Percentiles rank a stretch among this genome's conserved stretches.
Conservation (phyloP, 352 stramenopile genomes). For the Phytophthora colocasiae region DNA sequence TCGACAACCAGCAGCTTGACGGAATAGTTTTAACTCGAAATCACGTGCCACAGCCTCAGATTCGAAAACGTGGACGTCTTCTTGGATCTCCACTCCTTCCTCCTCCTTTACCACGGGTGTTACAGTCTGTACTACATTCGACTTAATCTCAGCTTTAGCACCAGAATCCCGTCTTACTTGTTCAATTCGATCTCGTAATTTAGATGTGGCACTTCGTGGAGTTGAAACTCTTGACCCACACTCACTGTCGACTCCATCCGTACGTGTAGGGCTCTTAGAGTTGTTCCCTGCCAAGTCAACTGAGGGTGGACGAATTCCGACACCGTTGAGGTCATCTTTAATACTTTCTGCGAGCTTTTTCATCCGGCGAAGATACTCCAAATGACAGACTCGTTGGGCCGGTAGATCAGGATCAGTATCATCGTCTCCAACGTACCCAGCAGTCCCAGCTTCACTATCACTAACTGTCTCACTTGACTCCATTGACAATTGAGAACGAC, state of each 20-base stretch:
- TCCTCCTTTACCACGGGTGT: slow-evolving; percentile 1
- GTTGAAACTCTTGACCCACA: slow-evolving; percentile 22
- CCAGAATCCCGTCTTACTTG: slow-evolving; percentile 37
- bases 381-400: slow-evolving; percentile 62
- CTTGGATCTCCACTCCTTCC: slow-evolving; percentile 31
- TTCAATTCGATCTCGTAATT: slow-evolving; percentile 44
- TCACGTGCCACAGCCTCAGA: slow-evolving; percentile 22
- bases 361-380: slow-evolving; percentile 78
- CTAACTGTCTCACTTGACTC: slow-evolving; percentile 8
- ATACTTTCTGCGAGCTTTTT: slow-evolving; percentile 73
- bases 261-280: background rate
- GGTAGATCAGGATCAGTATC: slow-evolving; percentile 53
- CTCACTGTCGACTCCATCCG: slow-evolving; percentile 2
- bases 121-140: slow-evolving; percentile 2
- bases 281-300: slow-evolving; percentile 5
- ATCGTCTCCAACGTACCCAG: slow-evolving; percentile 35
- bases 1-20: slow-evolving; percentile 31
- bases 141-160: slow-evolving; percentile 13
- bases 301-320: slow-evolving; percentile 1
- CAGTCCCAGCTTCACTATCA: slow-evolving; percentile 14
- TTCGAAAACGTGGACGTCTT: slow-evolving; percentile 27
- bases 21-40: slow-evolving; percentile 35
- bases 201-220: slow-evolving; percentile 34
- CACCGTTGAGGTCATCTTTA: slow-evolving; percentile 56
- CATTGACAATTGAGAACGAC: slow-evolving; percentile 18